A percentile compares a stretch with the other conserved stretches of the same genome.
Evolutionary conservation across 2,329 filamentous ascomycete genomes (phyloP).

Genomic region (Calonectria multiphialidica): DNA sequence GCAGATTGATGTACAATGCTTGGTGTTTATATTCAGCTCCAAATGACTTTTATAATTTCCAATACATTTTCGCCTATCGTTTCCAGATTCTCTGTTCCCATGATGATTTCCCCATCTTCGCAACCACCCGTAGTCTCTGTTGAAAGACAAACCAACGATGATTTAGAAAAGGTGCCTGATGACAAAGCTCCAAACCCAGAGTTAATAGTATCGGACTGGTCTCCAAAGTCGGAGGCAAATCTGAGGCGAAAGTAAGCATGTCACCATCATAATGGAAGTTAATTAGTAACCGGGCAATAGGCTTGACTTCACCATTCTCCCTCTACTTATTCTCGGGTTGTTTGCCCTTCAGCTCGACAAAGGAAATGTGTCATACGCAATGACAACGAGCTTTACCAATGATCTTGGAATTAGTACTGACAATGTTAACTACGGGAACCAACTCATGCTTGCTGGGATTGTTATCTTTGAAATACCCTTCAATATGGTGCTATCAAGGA

Average conservation of each 20-base stretch:
- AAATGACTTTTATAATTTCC: neutral
- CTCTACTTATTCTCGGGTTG: conserved; percentile 33
- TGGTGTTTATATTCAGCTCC: neutral
- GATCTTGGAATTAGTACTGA: conserved; percentile 61
- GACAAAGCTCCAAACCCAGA: neutral
- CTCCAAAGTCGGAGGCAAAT: neutral
- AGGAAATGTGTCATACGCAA: conserved; percentile 58
- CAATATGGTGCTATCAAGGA: conserved; percentile 20
- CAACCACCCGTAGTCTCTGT: neutral
- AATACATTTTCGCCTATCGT: neutral
- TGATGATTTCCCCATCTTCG: neutral
- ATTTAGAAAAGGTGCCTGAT: neutral
- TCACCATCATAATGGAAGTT: neutral
- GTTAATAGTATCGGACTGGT: conserved; percentile 5
- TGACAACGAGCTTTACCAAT: conserved; percentile 60
- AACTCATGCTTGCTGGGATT: conserved; percentile 59
- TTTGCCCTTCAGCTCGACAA: conserved; percentile 41
- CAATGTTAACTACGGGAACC: conserved; percentile 62
- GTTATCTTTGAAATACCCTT: conserved; percentile 52
- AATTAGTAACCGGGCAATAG: neutral
- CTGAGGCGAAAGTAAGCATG: conserved; percentile 10
- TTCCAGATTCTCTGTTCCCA: neutral
- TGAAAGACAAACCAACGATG: neutral
- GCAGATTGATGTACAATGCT: neutral
- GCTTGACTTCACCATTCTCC: conserved; percentile 35